Percentiles rank a stretch among this genome's conserved stretches.
Conservation (phyloP, 352 stramenopile genomes). For the Globisporangium nagaii region DNA sequence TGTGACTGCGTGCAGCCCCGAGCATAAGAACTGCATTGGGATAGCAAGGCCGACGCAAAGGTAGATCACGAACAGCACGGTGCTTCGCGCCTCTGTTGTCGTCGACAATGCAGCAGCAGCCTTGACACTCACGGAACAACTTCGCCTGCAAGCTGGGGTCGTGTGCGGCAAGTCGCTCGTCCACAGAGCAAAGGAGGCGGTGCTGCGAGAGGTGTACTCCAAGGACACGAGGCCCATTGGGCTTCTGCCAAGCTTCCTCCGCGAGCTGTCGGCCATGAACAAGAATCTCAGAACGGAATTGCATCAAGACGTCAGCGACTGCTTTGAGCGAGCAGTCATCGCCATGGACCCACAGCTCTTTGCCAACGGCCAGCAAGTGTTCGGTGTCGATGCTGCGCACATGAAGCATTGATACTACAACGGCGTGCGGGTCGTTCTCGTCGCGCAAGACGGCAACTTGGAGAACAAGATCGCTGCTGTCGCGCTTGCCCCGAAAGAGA, state of each 20-base stretch:
- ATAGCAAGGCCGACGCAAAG: background rate
- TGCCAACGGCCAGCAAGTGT: slow-evolving; percentile 3
- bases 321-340: slow-evolving; percentile 11
- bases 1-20: slow-evolving; percentile 2
- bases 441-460: slow-evolving; percentile 18
- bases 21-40: slow-evolving; percentile 3
- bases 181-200: background rate
- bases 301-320: background rate
- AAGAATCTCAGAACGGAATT: background rate
- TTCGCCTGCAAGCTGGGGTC: background rate
- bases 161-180: slow-evolving; percentile 3
- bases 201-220: background rate
- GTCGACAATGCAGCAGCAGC: slow-evolving; percentile 2
- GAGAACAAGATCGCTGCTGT: slow-evolving; percentile 15
- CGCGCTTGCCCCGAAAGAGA: slow-evolving; percentile 7
- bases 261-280: background rate
- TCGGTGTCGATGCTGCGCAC: slow-evolving; percentile 17
- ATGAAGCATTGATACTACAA: slow-evolving; percentile 27
- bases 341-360: slow-evolving; percentile 9
- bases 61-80: background rate
- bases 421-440: slow-evolving; percentile 14
- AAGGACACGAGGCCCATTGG: slow-evolving; percentile 2
- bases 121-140: slow-evolving; percentile 2
- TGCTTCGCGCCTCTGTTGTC: slow-evolving; percentile 4
- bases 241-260: slow-evolving; percentile 1